phyloP scores from a whole-genome alignment of 1,284 basidiomycete genomes.

The Rhodotorula sp. region DNA sequence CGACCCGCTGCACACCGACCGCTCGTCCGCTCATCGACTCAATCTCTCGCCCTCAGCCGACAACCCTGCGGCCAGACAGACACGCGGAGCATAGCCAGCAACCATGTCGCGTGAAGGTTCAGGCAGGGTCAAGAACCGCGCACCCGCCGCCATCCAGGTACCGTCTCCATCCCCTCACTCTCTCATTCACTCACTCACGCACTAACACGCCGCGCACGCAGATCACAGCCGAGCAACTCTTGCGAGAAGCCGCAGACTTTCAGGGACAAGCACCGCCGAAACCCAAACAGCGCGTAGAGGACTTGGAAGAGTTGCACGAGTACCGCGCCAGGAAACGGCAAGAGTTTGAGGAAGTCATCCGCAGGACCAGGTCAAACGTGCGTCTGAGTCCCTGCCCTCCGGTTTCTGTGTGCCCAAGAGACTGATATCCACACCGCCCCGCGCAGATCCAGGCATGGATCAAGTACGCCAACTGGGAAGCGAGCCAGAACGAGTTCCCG shows the following conservation, averaged over 20 bases:
- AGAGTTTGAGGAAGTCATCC: constrained; percentile 93
- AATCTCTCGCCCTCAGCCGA: too few species aligned
- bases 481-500: constrained; percentile 94
- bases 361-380: constrained; percentile 84
- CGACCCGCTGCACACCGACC: too few species aligned
- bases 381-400: too few species aligned
- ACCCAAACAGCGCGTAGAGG: constrained; percentile 91
- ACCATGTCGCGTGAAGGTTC: constrained; percentile 41
- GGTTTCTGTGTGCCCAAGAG: constrained; percentile 50
- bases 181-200: accelerated
- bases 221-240: constrained; percentile 96
- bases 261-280: constrained; percentile 88
- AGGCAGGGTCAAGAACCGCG: constrained; percentile 81
- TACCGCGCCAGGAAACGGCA: constrained; percentile 91
- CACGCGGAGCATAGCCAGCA: too few species aligned
- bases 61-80: too few species aligned
- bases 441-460: constrained; percentile 56
- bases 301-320: constrained; percentile 95
- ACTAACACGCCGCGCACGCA: constrained; percentile 46
- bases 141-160: constrained; percentile 87
- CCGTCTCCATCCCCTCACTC: constrained; percentile 24
- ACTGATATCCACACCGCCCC: background rate
- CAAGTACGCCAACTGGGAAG: constrained; percentile 68
- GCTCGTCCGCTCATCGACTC: too few species aligned
- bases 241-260: constrained; percentile 95